Evolutionary conservation across 108 stramenopile genomes (phyloP).

Genomic region (Fragilaria crotonensis): DNA sequence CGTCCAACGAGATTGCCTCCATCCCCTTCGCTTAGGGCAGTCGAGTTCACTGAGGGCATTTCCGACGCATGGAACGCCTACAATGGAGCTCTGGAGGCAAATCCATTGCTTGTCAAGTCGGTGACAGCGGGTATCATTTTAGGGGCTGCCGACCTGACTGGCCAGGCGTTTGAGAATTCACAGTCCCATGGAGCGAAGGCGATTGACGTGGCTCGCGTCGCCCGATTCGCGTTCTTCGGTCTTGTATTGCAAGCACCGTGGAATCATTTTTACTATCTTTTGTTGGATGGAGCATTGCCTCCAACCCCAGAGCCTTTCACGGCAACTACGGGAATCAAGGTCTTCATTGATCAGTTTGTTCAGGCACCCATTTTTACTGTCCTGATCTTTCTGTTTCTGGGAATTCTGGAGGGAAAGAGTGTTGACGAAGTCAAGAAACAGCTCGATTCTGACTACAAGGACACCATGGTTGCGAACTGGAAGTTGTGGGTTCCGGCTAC

Average conservation of each 20-base stretch:
- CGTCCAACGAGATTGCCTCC: not conserved
- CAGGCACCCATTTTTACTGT: constrained; percentile 92
- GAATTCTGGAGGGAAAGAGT: constrained; percentile 74
- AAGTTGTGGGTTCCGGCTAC: constrained; percentile 67
- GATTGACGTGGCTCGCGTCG: constrained; percentile 55
- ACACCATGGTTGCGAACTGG: constrained; percentile 91
- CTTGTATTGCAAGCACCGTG: constrained; percentile 89
- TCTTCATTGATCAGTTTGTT: constrained; percentile 89
- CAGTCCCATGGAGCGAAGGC: not conserved
- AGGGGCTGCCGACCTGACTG: constrained; percentile 79
- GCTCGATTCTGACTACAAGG: constrained; percentile 73
- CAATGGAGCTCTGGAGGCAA: constrained; percentile 49
- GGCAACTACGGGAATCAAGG: constrained; percentile 60
- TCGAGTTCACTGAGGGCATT: not conserved
- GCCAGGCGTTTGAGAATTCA: constrained; percentile 53
- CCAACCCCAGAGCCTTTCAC: constrained; percentile 87
- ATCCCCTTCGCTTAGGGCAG: not conserved
- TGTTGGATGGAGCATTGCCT: constrained; percentile 81
- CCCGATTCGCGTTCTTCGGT: constrained; percentile 84
- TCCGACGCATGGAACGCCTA: constrained; percentile 54
- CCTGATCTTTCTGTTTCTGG: constrained; percentile 83
- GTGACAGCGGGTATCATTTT: constrained; percentile 82
- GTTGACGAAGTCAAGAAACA: constrained; percentile 50
- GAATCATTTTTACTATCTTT: constrained; percentile 86
- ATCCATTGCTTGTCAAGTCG: constrained; percentile 65